A percentile compares a stretch with the other conserved stretches of the same genome.
Evolutionary conservation across 202 grass and related monocot species (phyloP).

Genomic region (Schoenoplectus tabernaemontani): DNA sequence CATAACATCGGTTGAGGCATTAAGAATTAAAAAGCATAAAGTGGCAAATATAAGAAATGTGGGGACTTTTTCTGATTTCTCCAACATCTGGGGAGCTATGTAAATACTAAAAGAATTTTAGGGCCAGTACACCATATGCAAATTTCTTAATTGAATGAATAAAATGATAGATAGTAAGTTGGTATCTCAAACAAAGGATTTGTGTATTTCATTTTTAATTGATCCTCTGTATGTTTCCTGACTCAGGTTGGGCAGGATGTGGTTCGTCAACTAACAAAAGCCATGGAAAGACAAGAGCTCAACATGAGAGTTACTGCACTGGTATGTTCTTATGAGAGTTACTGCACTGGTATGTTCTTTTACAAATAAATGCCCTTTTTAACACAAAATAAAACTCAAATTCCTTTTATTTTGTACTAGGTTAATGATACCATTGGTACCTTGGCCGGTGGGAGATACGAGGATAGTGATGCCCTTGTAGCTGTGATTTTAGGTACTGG

Average conservation of each 20-base stretch:
- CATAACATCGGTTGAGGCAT: neutral
- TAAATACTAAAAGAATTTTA: neutral
- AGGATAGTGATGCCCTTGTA: slow-evolving; percentile 51
- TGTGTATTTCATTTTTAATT: neutral
- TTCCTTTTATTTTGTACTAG: slow-evolving; percentile 15
- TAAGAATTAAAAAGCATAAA: neutral
- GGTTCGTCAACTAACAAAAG: slow-evolving; percentile 62
- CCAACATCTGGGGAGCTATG: neutral
- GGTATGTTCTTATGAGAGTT: no score
- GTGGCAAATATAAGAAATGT: neutral
- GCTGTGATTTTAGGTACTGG: slow-evolving; percentile 77
- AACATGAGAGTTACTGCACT: no score
- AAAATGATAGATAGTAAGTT: neutral
- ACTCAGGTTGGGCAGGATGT: slow-evolving; percentile 67
- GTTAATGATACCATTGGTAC: slow-evolving; percentile 81
- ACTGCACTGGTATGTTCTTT: slow-evolving; percentile 45
- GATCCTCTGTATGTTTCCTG: slow-evolving; percentile 6
- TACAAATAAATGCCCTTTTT: neutral
- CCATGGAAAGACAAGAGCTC: slow-evolving; percentile 52
- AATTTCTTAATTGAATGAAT: neutral
- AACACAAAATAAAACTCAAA: neutral
- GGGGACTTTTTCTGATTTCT: neutral
- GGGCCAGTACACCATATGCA: neutral
- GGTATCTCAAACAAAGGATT: neutral
- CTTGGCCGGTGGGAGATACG: slow-evolving; percentile 70